phyloP scores from a whole-genome alignment of 164 flowering plant genomes.

The Sextonia rubra region DNA sequence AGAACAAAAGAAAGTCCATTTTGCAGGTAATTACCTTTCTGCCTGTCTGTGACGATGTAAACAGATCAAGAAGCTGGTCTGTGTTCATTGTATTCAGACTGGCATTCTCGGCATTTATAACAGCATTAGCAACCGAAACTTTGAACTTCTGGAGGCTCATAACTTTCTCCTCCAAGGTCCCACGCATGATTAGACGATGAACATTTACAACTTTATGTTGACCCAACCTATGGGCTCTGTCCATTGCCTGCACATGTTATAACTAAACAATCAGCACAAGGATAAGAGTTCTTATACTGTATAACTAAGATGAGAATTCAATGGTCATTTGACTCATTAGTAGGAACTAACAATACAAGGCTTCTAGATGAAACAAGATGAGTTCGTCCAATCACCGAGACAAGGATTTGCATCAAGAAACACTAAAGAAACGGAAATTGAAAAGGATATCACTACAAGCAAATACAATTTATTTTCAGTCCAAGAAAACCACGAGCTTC shows the following conservation, averaged over 20 bases:
- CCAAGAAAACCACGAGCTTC: too few relatives aligned
- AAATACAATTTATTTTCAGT: too few relatives aligned
- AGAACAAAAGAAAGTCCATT: background rate
- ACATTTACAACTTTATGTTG: constrained; percentile 92
- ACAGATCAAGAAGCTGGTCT: constrained; percentile 93
- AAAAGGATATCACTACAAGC: too few relatives aligned
- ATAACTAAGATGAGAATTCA: background rate
- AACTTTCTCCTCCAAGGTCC: constrained; percentile 95
- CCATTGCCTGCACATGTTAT: constrained; percentile 81
- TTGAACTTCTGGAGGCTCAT: constrained; percentile 98
- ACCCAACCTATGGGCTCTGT: constrained; percentile 96
- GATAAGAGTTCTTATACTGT: too few relatives aligned
- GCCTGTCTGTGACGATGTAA: constrained; percentile 61
- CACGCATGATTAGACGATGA: constrained; percentile 99
- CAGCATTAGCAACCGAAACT: constrained; percentile 83
- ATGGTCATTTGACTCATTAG: background rate
- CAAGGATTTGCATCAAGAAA: too few relatives aligned
- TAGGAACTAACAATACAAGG: background rate
- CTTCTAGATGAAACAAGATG: background rate
- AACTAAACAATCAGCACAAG: background rate
- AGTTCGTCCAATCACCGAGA: background rate
- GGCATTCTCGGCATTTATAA: constrained; percentile 93
- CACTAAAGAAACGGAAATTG: too few relatives aligned
- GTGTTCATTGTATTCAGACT: constrained; percentile 98
- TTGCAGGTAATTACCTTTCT: constrained; percentile 46